Evolutionary conservation across 129 eudicot genomes (phyloP).

Genomic region (Smallanthus sonchifolius): DNA sequence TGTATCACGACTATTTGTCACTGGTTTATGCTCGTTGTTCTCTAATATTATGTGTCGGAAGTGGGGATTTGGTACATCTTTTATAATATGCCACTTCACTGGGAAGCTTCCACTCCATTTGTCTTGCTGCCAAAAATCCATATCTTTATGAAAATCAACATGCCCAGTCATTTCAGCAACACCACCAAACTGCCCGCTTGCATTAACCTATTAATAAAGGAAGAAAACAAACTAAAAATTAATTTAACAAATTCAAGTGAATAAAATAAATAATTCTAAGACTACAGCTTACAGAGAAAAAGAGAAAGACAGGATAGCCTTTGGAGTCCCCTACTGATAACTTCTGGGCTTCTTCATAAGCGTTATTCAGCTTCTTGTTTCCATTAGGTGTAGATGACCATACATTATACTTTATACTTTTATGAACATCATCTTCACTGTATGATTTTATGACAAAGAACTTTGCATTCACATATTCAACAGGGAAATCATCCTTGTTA

Average conservation of each 20-base stretch:
- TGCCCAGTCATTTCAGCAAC: conserved; percentile 94
- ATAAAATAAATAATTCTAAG: not conserved
- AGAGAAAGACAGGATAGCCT: conserved; percentile 85
- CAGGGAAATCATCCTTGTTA: conserved; percentile 69
- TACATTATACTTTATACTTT: conserved; percentile 82
- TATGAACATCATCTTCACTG: conserved; percentile 99
- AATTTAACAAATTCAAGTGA: not conserved
- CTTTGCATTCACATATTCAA: conserved; percentile 66
- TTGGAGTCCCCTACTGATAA: conserved; percentile 51
- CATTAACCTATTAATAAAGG: conserved; percentile 58
- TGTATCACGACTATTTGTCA: conserved; percentile 92
- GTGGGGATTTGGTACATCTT: conserved; percentile 86
- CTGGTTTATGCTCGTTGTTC: conserved; percentile 92
- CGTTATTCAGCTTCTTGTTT: conserved; percentile 76
- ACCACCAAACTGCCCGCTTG: conserved; percentile 97
- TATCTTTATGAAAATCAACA: conserved; percentile 76
- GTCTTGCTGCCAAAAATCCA: conserved; percentile 99
- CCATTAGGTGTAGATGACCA: conserved; percentile 98
- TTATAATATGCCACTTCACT: conserved; percentile 91
- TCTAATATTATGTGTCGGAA: conserved; percentile 82
- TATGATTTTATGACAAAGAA: conserved; percentile 90
- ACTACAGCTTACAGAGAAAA: conserved; percentile 70
- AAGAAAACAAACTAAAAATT: not conserved
- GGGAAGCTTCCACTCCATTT: conserved; percentile 97
- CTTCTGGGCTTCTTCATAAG: conserved; percentile 73